Evolutionary conservation across 306 rosid genomes (phyloP), one percentile per base, ranked within the genome.

Genomic region (Vicia villosa): DNA sequence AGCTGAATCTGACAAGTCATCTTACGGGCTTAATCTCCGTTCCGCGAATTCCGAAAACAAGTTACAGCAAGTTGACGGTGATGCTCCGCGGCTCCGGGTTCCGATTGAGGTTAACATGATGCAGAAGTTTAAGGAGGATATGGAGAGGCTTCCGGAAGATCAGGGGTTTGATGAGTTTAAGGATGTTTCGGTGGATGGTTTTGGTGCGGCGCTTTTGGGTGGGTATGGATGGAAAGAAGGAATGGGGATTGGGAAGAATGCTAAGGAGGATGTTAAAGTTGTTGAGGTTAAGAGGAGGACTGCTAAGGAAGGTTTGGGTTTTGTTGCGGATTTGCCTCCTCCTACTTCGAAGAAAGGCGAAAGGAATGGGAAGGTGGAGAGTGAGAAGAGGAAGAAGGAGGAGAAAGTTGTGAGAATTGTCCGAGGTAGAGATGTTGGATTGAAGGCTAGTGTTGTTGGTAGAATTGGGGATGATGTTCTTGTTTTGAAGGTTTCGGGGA

Each of bases 141-240:
- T 92, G 56, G 10, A 66, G 62, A 76, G 79, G 62, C 40, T 89
- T 8, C 98, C 98, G 16, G 96, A 87, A 10, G 73, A 87, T 42
- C 67, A 61, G 16, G 98, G 96, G 1, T 21, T 87, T 4, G 95
- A 84, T 13, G 98, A 92, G 75, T 92, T 77, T 28, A 69, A 80
- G 10, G 95, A 89, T 20, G 81, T 88, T 19, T 76, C 97, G 0
- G 96, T 94, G 1, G 98, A 94, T 81, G 90, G 90, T 0, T 94
- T 80, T 28, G 97, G 84, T 12, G 86, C 85, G 0, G 97, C 98
- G 9, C 45, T 94, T 62, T 93, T 94, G 3, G 77, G 87, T 1
- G 97, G 98, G 5, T 94, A 88, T 47, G 98, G 98, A 2, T 94
- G 98, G 98, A 58, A 54, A 4, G 79, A 89, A 69, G 97, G 98